Evolutionary conservation across 768 basidiomycete genomes (phyloP), one percentile per base, ranked within the genome.

Genomic region (Krasilnikovozyma curviuscula): DNA sequence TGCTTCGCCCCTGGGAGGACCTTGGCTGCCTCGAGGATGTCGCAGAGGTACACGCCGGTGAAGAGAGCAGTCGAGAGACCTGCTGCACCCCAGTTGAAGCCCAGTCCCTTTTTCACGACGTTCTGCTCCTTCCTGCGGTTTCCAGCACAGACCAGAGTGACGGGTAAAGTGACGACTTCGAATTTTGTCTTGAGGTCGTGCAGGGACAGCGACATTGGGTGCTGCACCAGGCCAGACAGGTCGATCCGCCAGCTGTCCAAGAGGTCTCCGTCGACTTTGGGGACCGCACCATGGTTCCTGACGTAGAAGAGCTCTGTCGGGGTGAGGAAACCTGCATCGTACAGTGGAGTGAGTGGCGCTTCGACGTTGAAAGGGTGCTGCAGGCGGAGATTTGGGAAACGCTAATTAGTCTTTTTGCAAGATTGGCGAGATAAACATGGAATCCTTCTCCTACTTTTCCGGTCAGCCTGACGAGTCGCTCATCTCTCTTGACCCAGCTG

Each of bases 51-150:
- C 3, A 77, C 73, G 5, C 77, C 77, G 0, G 75, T 76, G 59
- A 73, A 77, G 1, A 76, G 64, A 0, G 74, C 73, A 0, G 74
- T 77, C 16, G 68, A 69, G 16, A 70, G 62, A 2, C 52, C 56
- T 10, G 38, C 56, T 13, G 60, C 40, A 33, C 56, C 55, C 57
- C 56, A 58, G 38, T 53, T 54, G 50, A 60, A 60, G 0, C 75
- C 75, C 1, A 75, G 66, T 7, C 69, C 68, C 57, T 77, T 72
- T 14, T 66, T 66, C 28, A 76, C 68, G 39, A 75, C 63, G 54
- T 79, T 79, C 57, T 78, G 77, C 55, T 79, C 76, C 57, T 76
- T 78, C 24, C 77, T 64, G 2, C 77, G 62, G 57, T 78, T 14
- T 21, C 77, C 77, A 2, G 77, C 77, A 52, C 77, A 78, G 3